phyloP scores from a whole-genome alignment of 202 grass and related monocot genomes.

The Panicum hallii region DNA sequence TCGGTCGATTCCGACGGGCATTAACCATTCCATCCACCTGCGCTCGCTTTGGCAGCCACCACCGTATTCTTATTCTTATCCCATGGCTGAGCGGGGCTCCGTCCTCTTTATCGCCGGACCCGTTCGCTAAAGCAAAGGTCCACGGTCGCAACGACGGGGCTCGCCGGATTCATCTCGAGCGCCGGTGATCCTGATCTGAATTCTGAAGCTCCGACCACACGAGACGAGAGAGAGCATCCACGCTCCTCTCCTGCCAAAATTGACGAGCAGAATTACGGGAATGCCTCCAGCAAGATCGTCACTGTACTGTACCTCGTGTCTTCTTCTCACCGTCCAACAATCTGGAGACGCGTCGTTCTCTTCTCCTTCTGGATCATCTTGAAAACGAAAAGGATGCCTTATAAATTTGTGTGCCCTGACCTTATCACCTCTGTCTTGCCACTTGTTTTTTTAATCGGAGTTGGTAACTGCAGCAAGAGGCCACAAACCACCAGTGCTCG shows the following conservation, averaged over 20 bases:
- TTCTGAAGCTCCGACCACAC: not conserved
- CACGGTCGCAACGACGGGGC: not conserved
- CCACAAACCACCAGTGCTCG: not conserved
- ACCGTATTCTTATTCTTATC: slow-evolving; percentile 37
- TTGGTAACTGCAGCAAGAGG: not conserved
- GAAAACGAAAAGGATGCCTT: not conserved
- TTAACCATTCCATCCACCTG: not conserved
- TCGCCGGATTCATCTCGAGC: not conserved
- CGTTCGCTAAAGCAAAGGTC: not conserved
- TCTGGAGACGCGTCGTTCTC: not conserved
- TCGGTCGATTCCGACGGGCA: not conserved
- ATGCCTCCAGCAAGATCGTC: not conserved
- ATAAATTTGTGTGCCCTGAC: not conserved
- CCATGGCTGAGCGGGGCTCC: slow-evolving; percentile 20
- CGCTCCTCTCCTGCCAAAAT: not conserved
- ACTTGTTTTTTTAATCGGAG: not conserved
- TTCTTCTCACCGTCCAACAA: not conserved
- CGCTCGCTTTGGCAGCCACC: slow-evolving; percentile 22
- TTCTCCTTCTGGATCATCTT: too few species aligned
- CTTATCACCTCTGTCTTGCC: not conserved
- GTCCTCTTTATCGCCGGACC: slow-evolving; percentile 19
- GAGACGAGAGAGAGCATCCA: too few species aligned
- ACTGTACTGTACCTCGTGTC: not conserved
- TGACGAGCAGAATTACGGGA: not conserved
- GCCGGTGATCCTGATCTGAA: not conserved